Evolutionary conservation across 192 early-diverging fungal species (phyloP).

Genomic region (Coemansia sp.): DNA sequence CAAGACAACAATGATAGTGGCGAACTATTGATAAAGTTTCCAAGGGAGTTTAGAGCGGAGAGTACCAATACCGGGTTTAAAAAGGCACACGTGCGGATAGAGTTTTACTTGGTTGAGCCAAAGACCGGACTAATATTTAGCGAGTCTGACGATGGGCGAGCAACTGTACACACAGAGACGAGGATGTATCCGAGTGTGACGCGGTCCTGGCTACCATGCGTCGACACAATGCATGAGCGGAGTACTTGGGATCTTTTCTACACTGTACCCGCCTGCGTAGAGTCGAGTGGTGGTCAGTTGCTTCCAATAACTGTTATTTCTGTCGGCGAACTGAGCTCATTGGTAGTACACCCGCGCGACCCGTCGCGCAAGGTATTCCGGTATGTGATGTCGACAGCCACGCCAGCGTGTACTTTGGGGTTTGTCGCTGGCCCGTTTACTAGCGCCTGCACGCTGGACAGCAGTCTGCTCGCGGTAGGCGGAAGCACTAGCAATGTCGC

Average conservation of each 20-base stretch:
- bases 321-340: constrained; percentile 72
- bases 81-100: constrained; percentile 38
- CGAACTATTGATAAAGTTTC: constrained; percentile 36
- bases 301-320: constrained; percentile 57
- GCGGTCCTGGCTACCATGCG: constrained; percentile 79
- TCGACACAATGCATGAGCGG: constrained; percentile 67
- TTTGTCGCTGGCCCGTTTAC: constrained; percentile 74
- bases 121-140: constrained; percentile 39
- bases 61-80: not conserved
- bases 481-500: not conserved
- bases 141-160: constrained; percentile 1
- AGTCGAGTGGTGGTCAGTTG: constrained; percentile 2
- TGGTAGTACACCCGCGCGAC: constrained; percentile 67
- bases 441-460: constrained; percentile 46
- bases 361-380: constrained; percentile 65
- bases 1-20: constrained; percentile 19
- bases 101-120: constrained; percentile 47
- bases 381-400: constrained; percentile 70
- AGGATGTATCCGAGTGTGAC: constrained; percentile 68
- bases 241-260: constrained; percentile 84
- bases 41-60: constrained; percentile 12
- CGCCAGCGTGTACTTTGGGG: constrained; percentile 71
- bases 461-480: constrained; percentile 17
- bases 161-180: constrained; percentile 67
- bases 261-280: constrained; percentile 62